These are phyloP conservation scores for Acer yangbiense DNA, from an alignment of 345 rosid species.

Conservation along the genomic window DNA sequence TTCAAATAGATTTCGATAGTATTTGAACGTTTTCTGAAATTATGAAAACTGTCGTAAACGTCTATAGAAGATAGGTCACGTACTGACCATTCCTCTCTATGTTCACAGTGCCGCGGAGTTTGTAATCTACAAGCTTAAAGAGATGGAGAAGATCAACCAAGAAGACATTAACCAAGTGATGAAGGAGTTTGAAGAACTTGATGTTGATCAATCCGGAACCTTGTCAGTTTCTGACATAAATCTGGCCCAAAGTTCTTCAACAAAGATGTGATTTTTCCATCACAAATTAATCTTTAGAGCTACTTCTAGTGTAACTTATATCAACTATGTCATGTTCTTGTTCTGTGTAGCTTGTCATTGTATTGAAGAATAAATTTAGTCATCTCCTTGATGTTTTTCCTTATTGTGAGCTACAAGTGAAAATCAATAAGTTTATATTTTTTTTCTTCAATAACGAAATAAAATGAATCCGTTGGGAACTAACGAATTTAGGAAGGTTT, in stretches of 20 bases:
- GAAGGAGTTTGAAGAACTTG: slow-evolving; percentile 78
- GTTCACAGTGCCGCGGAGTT: slow-evolving; percentile 63
- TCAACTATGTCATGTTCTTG: background rate
- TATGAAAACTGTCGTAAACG: background rate
- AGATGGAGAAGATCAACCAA: slow-evolving; percentile 83
- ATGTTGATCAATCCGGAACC: slow-evolving; percentile 62
- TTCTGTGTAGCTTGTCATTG: background rate
- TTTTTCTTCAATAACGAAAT: too few relatives aligned
- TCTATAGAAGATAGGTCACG: background rate
- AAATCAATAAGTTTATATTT: too few relatives aligned
- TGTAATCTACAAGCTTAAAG: slow-evolving; percentile 73
- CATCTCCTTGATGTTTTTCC: background rate
- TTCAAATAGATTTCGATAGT: too few relatives aligned
- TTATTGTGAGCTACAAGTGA: background rate
- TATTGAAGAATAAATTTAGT: background rate
- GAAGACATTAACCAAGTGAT: slow-evolving; percentile 57
- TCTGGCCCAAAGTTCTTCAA: slow-evolving; percentile 36
- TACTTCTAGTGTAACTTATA: background rate
- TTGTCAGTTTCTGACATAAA: slow-evolving; percentile 37
- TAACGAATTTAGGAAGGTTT: too few relatives aligned
- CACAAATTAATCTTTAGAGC: background rate
- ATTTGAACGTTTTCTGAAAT: too few relatives aligned
- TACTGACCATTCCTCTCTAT: background rate
- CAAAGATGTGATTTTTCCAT: slow-evolving; percentile 19
- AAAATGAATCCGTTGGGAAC: too few relatives aligned